phyloP scores from a whole-genome alignment of 169 alveolate species.

The Theileria equi region DNA sequence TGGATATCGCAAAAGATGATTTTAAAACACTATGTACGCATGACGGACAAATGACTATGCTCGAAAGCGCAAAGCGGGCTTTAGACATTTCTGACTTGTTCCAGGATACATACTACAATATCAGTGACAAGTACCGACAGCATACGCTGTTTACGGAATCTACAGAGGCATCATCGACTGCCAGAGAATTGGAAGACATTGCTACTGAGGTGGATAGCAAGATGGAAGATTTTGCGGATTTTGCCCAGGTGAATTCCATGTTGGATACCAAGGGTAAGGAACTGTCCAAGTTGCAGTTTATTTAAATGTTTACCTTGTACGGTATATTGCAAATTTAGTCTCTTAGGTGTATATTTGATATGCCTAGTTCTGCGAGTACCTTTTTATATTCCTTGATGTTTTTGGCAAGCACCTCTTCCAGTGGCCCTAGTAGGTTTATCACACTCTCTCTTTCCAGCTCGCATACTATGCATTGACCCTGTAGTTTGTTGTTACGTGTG shows the following conservation, averaged over 20 bases:
- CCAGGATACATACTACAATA: slow-evolving; percentile 51
- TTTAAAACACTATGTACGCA: slow-evolving; percentile 6
- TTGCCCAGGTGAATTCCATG: slow-evolving; percentile 33
- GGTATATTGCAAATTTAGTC: neutral
- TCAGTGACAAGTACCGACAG: slow-evolving; percentile 51
- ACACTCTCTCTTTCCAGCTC: slow-evolving; percentile 91
- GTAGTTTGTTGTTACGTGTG: neutral
- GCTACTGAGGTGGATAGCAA: slow-evolving; percentile 1
- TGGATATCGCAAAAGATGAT: slow-evolving; percentile 43
- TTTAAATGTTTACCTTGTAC: neutral
- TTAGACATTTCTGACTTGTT: slow-evolving; percentile 56
- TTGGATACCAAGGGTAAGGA: slow-evolving; percentile 22
- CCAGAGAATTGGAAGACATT: neutral
- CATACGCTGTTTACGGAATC: slow-evolving; percentile 42
- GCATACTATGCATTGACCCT: slow-evolving; percentile 76
- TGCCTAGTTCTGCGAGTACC: slow-evolving; percentile 62
- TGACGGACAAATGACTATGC: slow-evolving; percentile 28
- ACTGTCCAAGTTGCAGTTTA: slow-evolving; percentile 51
- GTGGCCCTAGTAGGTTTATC: slow-evolving; percentile 93
- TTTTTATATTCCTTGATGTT: slow-evolving; percentile 88
- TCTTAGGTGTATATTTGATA: slow-evolving; percentile 37
- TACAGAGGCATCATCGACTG: slow-evolving; percentile 10
- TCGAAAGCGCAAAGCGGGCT: slow-evolving; percentile 35
- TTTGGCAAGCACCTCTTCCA: slow-evolving; percentile 88
- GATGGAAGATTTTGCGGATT: slow-evolving; percentile 50